Evolutionary conservation across 371 early-diverging fungal genomes (phyloP).

Genomic region (Actinomucor elegans): DNA sequence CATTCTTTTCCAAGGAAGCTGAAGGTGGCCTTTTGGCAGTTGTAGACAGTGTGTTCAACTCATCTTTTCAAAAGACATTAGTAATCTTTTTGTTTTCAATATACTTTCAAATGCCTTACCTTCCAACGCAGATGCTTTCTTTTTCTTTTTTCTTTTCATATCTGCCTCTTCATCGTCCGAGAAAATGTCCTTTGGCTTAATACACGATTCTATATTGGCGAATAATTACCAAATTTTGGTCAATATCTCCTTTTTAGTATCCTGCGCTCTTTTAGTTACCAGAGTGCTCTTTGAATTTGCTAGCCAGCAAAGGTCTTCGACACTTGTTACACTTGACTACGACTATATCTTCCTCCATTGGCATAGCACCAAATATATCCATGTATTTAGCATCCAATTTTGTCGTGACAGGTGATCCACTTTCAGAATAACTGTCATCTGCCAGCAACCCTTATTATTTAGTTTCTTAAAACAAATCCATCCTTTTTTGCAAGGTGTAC

Average conservation of each 20-base stretch:
- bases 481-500: too few relatives aligned
- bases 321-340: slow-evolving; percentile 44
- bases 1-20: slow-evolving; percentile 27
- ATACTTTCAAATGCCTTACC: too few relatives aligned
- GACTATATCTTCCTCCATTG: slow-evolving; percentile 47
- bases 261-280: slow-evolving; percentile 20
- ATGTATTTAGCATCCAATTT: slow-evolving; percentile 31
- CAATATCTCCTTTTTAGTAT: slow-evolving; percentile 8
- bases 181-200: slow-evolving; percentile 1
- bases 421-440: slow-evolving; percentile 21
- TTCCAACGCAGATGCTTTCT: neutral
- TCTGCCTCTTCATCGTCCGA: slow-evolving; percentile 16
- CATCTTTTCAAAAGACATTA: slow-evolving; percentile 13
- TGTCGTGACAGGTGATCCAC: slow-evolving; percentile 28
- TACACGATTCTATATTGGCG: slow-evolving; percentile 11
- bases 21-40: slow-evolving; percentile 22
- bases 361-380: slow-evolving; percentile 40
- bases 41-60: slow-evolving; percentile 4
- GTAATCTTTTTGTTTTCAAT: too few relatives aligned
- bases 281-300: slow-evolving; percentile 38
- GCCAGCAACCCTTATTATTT: too few relatives aligned
- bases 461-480: too few relatives aligned
- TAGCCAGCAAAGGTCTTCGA: slow-evolving; percentile 35
- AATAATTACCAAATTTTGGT: slow-evolving; percentile 10
- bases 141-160: slow-evolving; percentile 9